phyloP scores from a whole-genome alignment of 202 grass and related monocot species.

The Tripidium arundinaceum region DNA sequence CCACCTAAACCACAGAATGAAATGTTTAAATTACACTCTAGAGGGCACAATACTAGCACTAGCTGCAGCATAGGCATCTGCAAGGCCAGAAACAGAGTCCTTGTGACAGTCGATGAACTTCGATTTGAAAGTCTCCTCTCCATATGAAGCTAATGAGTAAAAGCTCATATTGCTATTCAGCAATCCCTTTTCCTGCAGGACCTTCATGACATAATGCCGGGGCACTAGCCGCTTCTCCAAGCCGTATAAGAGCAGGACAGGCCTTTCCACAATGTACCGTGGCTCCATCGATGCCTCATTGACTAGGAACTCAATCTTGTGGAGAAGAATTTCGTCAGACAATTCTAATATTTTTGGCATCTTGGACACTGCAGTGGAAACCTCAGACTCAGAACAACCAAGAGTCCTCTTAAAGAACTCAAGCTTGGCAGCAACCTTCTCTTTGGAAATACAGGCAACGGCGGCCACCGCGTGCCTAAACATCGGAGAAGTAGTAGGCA shows the following conservation, averaged over 20 bases:
- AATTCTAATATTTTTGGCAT: not conserved
- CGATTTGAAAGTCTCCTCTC: not conserved
- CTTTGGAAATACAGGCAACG: rapidly evolving
- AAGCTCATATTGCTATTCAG: no score
- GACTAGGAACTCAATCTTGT: not conserved
- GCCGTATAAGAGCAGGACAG: not conserved
- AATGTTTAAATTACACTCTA: not conserved
- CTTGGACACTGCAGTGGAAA: not conserved
- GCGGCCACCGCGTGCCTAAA: rapidly evolving
- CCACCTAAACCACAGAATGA: not conserved
- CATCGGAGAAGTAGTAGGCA: not conserved
- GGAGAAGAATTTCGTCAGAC: not conserved
- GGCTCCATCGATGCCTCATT: not conserved
- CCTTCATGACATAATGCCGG: no score
- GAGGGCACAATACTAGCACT: not conserved
- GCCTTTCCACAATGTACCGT: not conserved
- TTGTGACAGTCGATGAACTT: not conserved
- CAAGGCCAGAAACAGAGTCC: slow-evolving; percentile 24
- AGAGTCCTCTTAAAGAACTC: not conserved
- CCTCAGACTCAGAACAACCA: not conserved
- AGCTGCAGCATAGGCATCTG: slow-evolving; percentile 28
- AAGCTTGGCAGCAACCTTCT: slow-evolving; percentile 3
- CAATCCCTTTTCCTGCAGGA: no score
- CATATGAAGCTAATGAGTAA: no score
- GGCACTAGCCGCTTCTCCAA: no score